Percentiles rank a stretch among this genome's conserved stretches.
These are phyloP conservation scores for Macrophomina tecta DNA, from an alignment of 2,329 filamentous ascomycete genomes.

Conservation along the genomic window DNA sequence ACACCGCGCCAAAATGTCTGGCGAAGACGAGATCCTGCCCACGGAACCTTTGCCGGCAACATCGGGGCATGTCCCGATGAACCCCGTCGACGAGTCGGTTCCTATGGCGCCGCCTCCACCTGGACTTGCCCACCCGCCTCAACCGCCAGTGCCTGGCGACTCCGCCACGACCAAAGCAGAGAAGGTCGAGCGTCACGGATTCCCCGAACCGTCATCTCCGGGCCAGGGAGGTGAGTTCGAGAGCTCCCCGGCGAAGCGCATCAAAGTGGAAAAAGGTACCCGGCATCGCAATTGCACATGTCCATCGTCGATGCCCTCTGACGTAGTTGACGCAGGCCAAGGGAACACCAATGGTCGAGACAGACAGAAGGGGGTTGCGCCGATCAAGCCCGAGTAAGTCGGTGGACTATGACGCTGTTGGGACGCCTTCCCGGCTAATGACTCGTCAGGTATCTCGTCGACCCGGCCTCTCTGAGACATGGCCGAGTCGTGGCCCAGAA, in stretches of 20 bases:
- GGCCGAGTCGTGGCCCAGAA: conserved; percentile 28
- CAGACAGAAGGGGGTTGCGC: conserved; percentile 63
- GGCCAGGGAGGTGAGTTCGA: conserved; percentile 39
- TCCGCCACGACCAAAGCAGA: conserved; percentile 49
- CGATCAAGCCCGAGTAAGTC: conserved; percentile 74
- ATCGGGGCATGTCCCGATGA: background rate
- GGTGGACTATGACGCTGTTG: conserved; percentile 29
- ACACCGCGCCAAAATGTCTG: conserved; percentile 12
- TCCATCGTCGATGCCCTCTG: conserved; percentile 5
- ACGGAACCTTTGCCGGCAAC: conserved; percentile 11
- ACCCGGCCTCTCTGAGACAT: conserved; percentile 36
- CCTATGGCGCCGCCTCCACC: conserved; percentile 14
- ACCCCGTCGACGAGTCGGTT: conserved; percentile 14
- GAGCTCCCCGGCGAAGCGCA: conserved; percentile 37
- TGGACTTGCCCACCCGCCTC: conserved; percentile 39
- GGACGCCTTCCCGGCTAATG: conserved; percentile 21
- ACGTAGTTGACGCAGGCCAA: conserved; percentile 21
- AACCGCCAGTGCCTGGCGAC: conserved; percentile 42
- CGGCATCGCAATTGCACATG: conserved; percentile 12
- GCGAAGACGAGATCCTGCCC: conserved; percentile 6
- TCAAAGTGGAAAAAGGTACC: conserved; percentile 24
- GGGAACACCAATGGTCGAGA: conserved; percentile 30
- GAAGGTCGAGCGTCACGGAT: conserved; percentile 45
- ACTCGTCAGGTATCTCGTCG: conserved; percentile 41
- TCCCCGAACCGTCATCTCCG: conserved; percentile 30